Evolutionary conservation across 2,329 filamentous ascomycete species (phyloP), one percentile per base, ranked within the genome.

Genomic region (Pseudocercospora fijiensis): DNA sequence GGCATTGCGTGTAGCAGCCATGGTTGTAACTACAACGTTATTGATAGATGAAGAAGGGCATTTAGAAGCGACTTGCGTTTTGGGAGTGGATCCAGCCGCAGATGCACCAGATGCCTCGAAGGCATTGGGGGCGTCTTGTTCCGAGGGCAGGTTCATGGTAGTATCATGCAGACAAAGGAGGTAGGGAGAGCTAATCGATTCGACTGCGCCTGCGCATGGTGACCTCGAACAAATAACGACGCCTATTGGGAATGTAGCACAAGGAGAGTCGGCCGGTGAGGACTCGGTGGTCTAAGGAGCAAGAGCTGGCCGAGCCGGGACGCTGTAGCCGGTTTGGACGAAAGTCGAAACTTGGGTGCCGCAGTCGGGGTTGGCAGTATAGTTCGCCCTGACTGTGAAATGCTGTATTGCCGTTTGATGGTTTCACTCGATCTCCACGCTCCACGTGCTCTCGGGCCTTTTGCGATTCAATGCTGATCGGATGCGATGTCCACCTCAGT

Each of bases 131-230:
- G 61, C 58, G 56, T 61, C 60, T 61, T 63, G 66, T 62, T 65
- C 66, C 58, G 64, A 66, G 47, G 66, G 61, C 57, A 70, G 66
- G 61, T 68, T 70, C 68, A 70, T 70, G 64, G 58, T 62, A 63
- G 61, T 65, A 45, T 58, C 58, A 49, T 49, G 60, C 59, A 60
- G 58, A 65, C 66, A 47, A 56, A 63, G 63, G 66, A 64, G 66
- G 64, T 56, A 58, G 53, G 52, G 63, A 57, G 37, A 61, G 58
- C 60, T 67, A 70, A 60, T 68, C 63, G 66, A 64, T 64, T 66
- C 66, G 63, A 67, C 61, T 60, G 61, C 60, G 64, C 63, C 64
- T 68, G 62, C 60, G 63, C 68, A 70, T 70, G 62, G 60, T 70
- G 66, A 57, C 59, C 58, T 49, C 43, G 51, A 58, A 58, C 52